These are phyloP conservation scores for Picea sitchensis DNA, from an alignment of 75 land plant genomes.

Conservation along the genomic window DNA sequence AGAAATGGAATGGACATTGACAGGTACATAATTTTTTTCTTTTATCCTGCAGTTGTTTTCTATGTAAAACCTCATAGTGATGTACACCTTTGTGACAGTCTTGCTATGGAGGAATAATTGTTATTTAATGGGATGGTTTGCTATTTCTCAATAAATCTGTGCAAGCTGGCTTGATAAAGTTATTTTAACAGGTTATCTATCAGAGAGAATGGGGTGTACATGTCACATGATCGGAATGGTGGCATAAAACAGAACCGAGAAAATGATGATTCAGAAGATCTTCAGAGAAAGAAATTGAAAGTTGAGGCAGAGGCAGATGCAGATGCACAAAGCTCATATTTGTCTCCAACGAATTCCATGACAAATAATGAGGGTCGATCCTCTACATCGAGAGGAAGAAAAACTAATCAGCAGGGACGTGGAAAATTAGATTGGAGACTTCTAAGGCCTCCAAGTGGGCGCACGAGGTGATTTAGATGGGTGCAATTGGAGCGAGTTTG, in stretches of 20 bases:
- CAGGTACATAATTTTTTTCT: not conserved
- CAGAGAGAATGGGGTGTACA: not conserved
- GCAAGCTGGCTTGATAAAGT: no score
- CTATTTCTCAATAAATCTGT: no score
- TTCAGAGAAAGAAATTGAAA: conserved; percentile 24
- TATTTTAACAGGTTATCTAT: not conserved
- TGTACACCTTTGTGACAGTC: no score
- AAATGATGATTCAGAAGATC: not conserved
- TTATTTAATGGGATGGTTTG: no score
- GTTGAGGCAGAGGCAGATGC: conserved; percentile 5
- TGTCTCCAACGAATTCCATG: not conserved
- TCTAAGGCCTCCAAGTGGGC: conserved; percentile 45
- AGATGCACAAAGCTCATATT: no score
- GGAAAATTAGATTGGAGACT: conserved; percentile 48
- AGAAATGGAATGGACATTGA: not conserved
- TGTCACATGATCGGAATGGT: not conserved
- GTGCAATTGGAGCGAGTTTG: no score
- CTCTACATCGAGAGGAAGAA: conserved; percentile 16
- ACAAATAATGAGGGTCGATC: conserved; percentile 12
- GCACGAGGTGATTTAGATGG: not conserved
- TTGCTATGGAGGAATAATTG: no score
- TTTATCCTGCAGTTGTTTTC: not conserved
- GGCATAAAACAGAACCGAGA: no score
- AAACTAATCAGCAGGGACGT: conserved; percentile 21
- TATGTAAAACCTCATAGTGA: no score